Conservation (phyloP, 2,329 filamentous ascomycete genomes). For the Geosmithia morbida region DNA sequence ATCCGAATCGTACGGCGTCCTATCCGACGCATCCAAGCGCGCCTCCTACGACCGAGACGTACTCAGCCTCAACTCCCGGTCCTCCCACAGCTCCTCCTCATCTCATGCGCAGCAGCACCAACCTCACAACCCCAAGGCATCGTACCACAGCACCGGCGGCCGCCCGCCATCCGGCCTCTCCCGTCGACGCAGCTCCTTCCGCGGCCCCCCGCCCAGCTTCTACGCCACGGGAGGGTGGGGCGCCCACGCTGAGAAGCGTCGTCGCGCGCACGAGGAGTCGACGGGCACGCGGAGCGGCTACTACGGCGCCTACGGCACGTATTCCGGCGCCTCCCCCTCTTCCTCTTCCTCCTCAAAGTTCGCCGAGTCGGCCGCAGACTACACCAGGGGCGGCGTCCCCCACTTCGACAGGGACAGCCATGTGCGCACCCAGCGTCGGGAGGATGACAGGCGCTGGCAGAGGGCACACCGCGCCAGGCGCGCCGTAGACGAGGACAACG, state of each 20-base stretch:
- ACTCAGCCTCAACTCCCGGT: constrained; percentile 22
- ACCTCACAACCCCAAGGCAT: constrained; percentile 19
- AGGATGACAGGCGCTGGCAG: constrained; percentile 32
- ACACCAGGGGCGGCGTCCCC: constrained; percentile 27
- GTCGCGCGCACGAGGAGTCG: constrained; percentile 32
- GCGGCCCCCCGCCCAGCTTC: constrained; percentile 80
- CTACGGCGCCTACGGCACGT: not conserved
- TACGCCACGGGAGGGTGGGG: constrained; percentile 74
- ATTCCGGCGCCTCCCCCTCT: not conserved
- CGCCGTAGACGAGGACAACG: constrained; percentile 22
- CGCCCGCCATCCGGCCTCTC: constrained; percentile 72
- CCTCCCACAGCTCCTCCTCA: constrained; percentile 10
- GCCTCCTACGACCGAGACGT: constrained; percentile 67
- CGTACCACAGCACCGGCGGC: constrained; percentile 52
- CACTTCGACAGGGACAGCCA: constrained; percentile 71
- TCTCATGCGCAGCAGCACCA: constrained; percentile 4
- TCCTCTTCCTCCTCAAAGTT: constrained; percentile 4
- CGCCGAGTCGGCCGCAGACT: too few species aligned
- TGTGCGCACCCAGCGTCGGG: constrained; percentile 54
- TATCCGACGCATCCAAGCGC: constrained; percentile 61
- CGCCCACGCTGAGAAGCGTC: constrained; percentile 42
- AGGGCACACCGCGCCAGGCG: constrained; percentile 10
- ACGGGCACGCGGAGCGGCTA: constrained; percentile 13
- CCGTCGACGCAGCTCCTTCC: constrained; percentile 59
- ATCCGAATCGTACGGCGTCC: constrained; percentile 68